phyloP scores from a whole-genome alignment of 495 filamentous ascomycete species.

The Neurospora sp. region DNA sequence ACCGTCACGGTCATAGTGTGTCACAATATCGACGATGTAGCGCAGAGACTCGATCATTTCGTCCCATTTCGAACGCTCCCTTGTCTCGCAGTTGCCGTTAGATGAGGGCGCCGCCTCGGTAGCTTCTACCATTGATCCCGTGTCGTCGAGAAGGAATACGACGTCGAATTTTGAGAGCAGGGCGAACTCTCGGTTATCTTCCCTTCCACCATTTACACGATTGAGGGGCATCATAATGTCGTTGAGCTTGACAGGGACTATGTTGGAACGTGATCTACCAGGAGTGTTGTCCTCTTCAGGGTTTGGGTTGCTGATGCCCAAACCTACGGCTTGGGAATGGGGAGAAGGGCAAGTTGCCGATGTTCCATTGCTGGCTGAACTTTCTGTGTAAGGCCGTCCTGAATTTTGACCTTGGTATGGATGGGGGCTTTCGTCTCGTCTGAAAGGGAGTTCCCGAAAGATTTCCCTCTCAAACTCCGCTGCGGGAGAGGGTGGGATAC shows the following conservation, averaged over 20 bases:
- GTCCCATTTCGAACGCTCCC: conserved; percentile 44
- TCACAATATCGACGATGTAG: conserved; percentile 68
- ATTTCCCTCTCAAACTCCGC: neutral
- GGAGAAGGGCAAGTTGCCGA: neutral
- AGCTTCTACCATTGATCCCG: conserved; percentile 61
- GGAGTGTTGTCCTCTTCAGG: neutral
- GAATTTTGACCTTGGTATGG: neutral
- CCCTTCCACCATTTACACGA: neutral
- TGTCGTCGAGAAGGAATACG: conserved; percentile 79
- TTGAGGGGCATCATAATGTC: neutral
- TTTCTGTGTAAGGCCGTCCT: neutral
- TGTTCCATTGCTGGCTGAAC: neutral
- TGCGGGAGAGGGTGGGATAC: neutral
- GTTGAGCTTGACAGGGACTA: neutral
- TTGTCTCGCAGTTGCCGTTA: neutral
- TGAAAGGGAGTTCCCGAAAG: neutral
- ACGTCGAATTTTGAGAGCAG: conserved; percentile 70
- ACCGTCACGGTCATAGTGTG: conserved; percentile 61
- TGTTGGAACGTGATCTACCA: neutral
- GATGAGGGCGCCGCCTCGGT: neutral
- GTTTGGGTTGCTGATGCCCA: neutral
- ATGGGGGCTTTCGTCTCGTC: neutral
- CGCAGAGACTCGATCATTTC: conserved; percentile 59
- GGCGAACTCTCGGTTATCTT: conserved; percentile 44
- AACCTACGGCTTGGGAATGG: neutral